These are phyloP conservation scores for Cladophialophora bantiana DNA, from an alignment of 2,329 filamentous ascomycete species.

Conservation along the genomic window DNA sequence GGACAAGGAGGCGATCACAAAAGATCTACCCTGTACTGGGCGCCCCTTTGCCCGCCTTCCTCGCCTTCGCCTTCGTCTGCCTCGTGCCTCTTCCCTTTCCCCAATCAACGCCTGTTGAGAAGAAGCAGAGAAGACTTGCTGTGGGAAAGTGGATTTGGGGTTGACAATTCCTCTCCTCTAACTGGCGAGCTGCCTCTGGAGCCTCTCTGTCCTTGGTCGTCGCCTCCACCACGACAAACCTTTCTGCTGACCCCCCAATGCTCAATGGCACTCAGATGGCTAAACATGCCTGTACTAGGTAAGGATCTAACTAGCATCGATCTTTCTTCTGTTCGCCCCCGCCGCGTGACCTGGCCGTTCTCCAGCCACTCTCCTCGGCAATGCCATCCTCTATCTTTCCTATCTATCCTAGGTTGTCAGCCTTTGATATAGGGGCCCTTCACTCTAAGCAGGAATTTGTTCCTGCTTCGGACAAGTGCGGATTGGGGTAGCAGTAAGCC, in stretches of 20 bases:
- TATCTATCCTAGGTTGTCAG: slow-evolving; percentile 16
- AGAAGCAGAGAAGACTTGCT: background rate
- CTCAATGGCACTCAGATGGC: background rate
- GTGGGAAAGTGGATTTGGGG: background rate
- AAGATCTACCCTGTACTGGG: slow-evolving; percentile 2
- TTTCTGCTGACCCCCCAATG: background rate
- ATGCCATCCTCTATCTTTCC: slow-evolving; percentile 14
- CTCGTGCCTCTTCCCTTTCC: background rate
- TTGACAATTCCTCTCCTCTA: background rate
- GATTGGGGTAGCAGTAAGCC: background rate
- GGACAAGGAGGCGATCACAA: background rate
- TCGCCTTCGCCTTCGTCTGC: background rate
- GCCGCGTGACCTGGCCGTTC: slow-evolving; percentile 1
- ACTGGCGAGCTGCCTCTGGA: background rate
- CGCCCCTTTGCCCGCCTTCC: background rate
- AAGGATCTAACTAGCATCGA: slow-evolving; percentile 6
- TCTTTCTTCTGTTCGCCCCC: background rate
- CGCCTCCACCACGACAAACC: background rate
- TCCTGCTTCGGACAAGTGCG: slow-evolving; percentile 16
- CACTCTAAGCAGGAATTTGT: slow-evolving; percentile 11
- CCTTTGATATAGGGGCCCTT: background rate
- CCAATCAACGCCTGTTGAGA: background rate
- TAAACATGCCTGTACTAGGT: slow-evolving; percentile 3
- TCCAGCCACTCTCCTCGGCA: slow-evolving; percentile 13
- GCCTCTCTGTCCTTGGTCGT: background rate